Base-by-base conservation (phyloP, 495 filamentous ascomycete species). In the Xylaria telfairii region DNA sequence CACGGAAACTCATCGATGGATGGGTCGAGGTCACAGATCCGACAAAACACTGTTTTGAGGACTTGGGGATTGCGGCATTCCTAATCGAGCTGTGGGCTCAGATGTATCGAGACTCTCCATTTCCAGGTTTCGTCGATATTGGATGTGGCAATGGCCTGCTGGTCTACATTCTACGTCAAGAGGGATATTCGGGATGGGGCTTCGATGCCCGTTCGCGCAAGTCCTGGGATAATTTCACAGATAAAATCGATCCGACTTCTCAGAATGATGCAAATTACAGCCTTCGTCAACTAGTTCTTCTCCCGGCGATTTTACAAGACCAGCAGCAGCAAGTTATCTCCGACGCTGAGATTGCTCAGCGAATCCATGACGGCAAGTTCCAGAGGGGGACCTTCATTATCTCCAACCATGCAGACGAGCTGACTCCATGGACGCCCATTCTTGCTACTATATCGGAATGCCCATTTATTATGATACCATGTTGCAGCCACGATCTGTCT, bases 101-200 rank as follows among this genome's bases (percentile, higher is more conserved):
- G 70, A 96, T 97, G 90, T 98, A 98, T 75, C 80, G 78, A 19
- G 68, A 78, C 59, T 73, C 68, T 21, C 73, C 75, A 6, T 97
- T 97, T 74, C 93, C 93, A 1, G 94, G 95, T 6, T 99, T 99
- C 75, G 92, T 98, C 12, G 96, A 98, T 76, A 91, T 99, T 57
- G 96, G 94, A 19, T 98, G 96, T 75, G 96, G 96, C 6, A 98
- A 98, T 76, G 96, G 96, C 17, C 86, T 98, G 1, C 87, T 99
- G n/a, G 92, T 97, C 13, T 88, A 95, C 74, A 87, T 98, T 42
- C 87, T 98, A 6, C 82, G 91, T 12, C 83, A 86, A 74, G 94
- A 98, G 82, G 95, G 95, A 6, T 98, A 92, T 80, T 65, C 73
- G 6, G 96, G 96, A 34, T 95, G 90, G 87, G 96, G 96, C 2